Evolutionary conservation across 2,329 filamentous ascomycete genomes (phyloP).

Genomic region (Claviceps africana): DNA sequence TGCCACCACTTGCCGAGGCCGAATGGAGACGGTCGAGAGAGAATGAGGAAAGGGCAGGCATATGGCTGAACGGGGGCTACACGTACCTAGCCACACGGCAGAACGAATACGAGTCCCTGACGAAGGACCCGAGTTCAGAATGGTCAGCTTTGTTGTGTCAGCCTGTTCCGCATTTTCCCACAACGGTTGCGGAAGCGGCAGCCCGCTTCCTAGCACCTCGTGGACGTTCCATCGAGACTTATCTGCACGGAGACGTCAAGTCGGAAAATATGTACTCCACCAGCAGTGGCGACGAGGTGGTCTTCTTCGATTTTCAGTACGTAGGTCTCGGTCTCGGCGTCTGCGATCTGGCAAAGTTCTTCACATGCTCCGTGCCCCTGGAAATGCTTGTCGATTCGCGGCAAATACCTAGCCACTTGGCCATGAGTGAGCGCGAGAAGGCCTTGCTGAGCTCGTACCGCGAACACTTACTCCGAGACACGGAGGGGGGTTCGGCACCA

Average conservation of each 20-base stretch:
- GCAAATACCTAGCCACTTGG: conserved; percentile 22
- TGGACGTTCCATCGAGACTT: conserved; percentile 34
- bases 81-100: conserved; percentile 52
- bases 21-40: conserved; percentile 12
- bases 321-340: conserved; percentile 49
- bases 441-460: conserved; percentile 38
- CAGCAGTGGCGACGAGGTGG: conserved; percentile 32
- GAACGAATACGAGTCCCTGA: conserved; percentile 38
- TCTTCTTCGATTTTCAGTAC: conserved; percentile 59
- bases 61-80: conserved; percentile 56
- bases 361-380: conserved; percentile 50
- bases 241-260: conserved; percentile 57
- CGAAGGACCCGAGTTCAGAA: conserved; percentile 32
- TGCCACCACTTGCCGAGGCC: conserved; percentile 42
- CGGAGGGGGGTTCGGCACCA: neutral
- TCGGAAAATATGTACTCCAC: conserved; percentile 53
- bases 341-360: conserved; percentile 52
- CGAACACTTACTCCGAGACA: conserved; percentile 16
- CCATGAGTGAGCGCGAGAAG: conserved; percentile 37
- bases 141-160: conserved; percentile 39
- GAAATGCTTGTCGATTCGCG: conserved; percentile 29
- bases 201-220: conserved; percentile 35
- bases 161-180: conserved; percentile 8
- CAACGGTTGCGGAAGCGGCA: conserved; percentile 36
- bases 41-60: conserved; percentile 10